phyloP scores from a whole-genome alignment of 768 basidiomycete species.

The Boletus sp. region DNA sequence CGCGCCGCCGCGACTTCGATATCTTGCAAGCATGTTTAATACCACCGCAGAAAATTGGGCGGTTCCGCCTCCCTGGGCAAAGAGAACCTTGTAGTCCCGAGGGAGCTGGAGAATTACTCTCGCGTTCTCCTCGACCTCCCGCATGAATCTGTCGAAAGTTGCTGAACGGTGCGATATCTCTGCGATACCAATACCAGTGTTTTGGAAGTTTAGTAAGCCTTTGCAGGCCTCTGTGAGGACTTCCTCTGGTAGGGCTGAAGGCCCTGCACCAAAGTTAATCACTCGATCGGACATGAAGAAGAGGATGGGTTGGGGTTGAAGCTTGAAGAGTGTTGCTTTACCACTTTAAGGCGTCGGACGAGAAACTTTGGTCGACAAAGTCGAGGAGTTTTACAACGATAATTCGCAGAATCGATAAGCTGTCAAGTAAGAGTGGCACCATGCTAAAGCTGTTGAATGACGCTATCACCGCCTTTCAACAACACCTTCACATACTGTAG shows the following conservation, averaged over 20 bases:
- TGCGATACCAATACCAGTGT: constrained; percentile 91
- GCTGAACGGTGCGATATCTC: constrained; percentile 96
- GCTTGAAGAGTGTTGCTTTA: neutral
- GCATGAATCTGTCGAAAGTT: constrained; percentile 74
- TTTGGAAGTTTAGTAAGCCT: constrained; percentile 86
- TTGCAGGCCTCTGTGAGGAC: constrained; percentile 80
- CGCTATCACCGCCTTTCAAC: neutral
- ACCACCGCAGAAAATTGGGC: constrained; percentile 91
- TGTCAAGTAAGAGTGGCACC: too few species aligned
- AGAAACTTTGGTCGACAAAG: neutral
- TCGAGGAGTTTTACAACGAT: neutral
- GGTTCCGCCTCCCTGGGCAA: constrained; percentile 93
- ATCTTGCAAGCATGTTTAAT: constrained; percentile 84
- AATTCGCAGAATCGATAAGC: neutral
- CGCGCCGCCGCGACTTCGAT: constrained; percentile 65
- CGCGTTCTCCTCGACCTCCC: constrained; percentile 59
- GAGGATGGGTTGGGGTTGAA: neutral
- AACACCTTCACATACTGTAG: neutral
- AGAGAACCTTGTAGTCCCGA: constrained; percentile 78
- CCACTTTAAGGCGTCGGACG: neutral
- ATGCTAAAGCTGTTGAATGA: neutral
- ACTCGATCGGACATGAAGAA: constrained; percentile 41
- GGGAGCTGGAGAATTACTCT: constrained; percentile 80
- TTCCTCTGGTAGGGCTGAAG: constrained; percentile 84
- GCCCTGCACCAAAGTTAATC: constrained; percentile 93